Evolutionary conservation across 768 basidiomycete genomes (phyloP).

Genomic region (Hysterangium stoloniferum): DNA sequence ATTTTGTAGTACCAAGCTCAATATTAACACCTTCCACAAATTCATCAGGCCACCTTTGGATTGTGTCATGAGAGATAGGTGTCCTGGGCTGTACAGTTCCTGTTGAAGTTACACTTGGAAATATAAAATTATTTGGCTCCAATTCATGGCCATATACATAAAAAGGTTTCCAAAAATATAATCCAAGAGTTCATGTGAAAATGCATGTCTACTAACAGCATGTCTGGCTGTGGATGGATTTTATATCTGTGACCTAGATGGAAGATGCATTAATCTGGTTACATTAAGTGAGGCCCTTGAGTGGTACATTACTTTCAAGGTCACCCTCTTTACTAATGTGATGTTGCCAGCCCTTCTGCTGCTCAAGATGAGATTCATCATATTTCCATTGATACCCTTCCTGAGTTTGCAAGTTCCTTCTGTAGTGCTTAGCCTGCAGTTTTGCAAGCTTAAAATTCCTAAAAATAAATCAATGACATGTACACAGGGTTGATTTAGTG

Average conservation of each 20-base stretch:
- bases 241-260: conserved; percentile 25
- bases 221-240: conserved; percentile 28
- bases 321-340: conserved; percentile 21
- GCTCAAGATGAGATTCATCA: conserved; percentile 18
- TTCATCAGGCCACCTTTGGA: conserved; percentile 23
- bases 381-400: conserved; percentile 3
- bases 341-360: conserved; percentile 22
- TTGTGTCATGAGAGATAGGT: conserved; percentile 22
- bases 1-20: not conserved
- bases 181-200: conserved; percentile 3
- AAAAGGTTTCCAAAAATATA: not conserved
- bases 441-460: conserved; percentile 5
- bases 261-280: conserved; percentile 6
- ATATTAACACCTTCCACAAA: conserved; percentile 20
- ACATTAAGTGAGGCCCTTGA: not conserved
- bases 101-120: conserved; percentile 23
- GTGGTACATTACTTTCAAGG: not conserved
- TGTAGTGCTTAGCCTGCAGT: not conserved
- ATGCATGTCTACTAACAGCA: conserved; percentile 22
- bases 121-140: conserved; percentile 24
- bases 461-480: not conserved
- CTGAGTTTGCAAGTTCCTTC: not conserved
- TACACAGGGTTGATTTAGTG: conserved; percentile 1
- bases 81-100: conserved; percentile 19
- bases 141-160: conserved; percentile 19